Evolutionary conservation across 2,329 filamentous ascomycete species (phyloP).

Genomic region (Clonostachys solani): DNA sequence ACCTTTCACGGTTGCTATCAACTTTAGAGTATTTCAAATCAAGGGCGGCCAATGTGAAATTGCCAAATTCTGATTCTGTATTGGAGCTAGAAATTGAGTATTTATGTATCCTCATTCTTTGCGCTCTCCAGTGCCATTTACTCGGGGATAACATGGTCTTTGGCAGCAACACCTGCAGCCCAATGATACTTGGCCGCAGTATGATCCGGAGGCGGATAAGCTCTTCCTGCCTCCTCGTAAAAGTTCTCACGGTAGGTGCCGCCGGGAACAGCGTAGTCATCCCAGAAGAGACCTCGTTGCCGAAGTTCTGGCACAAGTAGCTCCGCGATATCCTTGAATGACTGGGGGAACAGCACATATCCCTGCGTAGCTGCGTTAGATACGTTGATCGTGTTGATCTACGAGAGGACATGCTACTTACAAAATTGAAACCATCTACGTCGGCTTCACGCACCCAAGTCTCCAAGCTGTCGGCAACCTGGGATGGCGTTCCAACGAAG

Average conservation of each 20-base stretch:
- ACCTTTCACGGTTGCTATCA: too few species aligned
- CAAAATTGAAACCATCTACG: slow-evolving; percentile 72
- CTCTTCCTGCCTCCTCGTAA: slow-evolving; percentile 44
- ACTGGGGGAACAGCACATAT: slow-evolving; percentile 63
- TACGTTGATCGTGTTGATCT: too few species aligned
- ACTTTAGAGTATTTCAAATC: too few species aligned
- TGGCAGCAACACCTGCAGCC: slow-evolving; percentile 5
- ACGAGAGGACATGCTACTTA: too few species aligned
- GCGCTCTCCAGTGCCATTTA: too few species aligned
- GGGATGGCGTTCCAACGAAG: slow-evolving; percentile 57
- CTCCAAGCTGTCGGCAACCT: slow-evolving; percentile 65
- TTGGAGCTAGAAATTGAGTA: too few species aligned
- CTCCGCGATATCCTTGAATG: slow-evolving; percentile 65
- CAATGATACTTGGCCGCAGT: slow-evolving; percentile 44
- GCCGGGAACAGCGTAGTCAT: slow-evolving; percentile 46
- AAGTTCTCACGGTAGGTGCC: slow-evolving; percentile 61
- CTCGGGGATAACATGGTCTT: too few species aligned
- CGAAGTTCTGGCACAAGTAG: slow-evolving; percentile 61
- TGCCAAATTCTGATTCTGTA: too few species aligned
- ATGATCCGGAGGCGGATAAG: slow-evolving; percentile 45
- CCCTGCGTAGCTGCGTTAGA: slow-evolving; percentile 10
- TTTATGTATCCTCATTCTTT: too few species aligned
- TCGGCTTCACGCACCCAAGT: slow-evolving; percentile 65
- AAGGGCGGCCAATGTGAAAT: too few species aligned
- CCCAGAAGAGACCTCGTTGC: slow-evolving; percentile 52